phyloP scores from a whole-genome alignment of 345 rosid species.

The Carallia brachiata region DNA sequence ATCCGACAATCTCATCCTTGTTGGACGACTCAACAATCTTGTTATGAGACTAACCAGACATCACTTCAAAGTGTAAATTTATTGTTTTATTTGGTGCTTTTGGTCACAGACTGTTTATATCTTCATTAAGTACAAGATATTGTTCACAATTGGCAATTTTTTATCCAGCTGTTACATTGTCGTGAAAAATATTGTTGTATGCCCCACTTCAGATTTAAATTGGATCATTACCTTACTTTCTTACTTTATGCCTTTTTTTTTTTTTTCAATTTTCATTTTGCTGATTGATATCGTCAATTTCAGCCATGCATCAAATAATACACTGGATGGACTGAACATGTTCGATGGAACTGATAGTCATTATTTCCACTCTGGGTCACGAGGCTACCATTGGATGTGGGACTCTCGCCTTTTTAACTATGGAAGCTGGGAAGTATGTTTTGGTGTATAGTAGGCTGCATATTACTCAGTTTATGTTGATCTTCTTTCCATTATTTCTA shows the following conservation, averaged over 20 bases:
- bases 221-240: background rate
- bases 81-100: too few species aligned
- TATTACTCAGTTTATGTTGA: constrained; percentile 7
- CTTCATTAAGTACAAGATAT: too few species aligned
- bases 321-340: constrained; percentile 92
- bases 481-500: constrained; percentile 13
- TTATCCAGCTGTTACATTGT: too few species aligned
- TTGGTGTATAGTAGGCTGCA: constrained; percentile 3
- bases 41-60: too few species aligned
- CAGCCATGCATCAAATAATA: constrained; percentile 93
- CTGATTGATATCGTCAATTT: constrained; percentile 15
- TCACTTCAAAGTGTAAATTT: too few species aligned
- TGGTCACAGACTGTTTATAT: too few species aligned
- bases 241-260: background rate
- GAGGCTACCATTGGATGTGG: constrained; percentile 98
- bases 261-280: constrained; percentile 11
- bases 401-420: constrained; percentile 97
- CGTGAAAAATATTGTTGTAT: background rate
- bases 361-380: constrained; percentile 82
- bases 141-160: too few species aligned
- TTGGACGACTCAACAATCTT: too few species aligned
- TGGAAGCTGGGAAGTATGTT: constrained; percentile 94
- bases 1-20: too few species aligned
- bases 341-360: constrained; percentile 95
- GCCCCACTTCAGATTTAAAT: background rate